Percentiles rank a stretch among this genome's conserved stretches.
Evolutionary conservation across 2,329 filamentous ascomycete species (phyloP).

Genomic region (Claviceps paspali): DNA sequence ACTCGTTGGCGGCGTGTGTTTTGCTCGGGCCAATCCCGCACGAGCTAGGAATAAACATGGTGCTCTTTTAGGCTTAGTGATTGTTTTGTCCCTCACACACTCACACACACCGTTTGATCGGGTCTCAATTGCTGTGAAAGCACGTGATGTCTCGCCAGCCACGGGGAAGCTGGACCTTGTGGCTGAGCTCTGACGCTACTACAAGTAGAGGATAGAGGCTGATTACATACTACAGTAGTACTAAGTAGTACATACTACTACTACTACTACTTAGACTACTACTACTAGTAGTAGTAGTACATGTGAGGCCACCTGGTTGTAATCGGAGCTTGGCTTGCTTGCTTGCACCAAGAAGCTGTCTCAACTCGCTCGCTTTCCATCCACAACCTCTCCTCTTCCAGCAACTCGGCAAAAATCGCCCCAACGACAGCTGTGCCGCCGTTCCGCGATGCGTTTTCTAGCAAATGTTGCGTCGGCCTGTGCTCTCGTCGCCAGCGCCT

Average conservation of each 20-base stretch:
- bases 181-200: too few relatives aligned
- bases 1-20: conserved; percentile 11
- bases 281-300: too few relatives aligned
- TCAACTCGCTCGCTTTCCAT: neutral
- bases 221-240: too few relatives aligned
- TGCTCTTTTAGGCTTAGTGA: conserved; percentile 14
- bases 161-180: too few relatives aligned
- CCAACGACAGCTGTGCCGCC: conserved; percentile 4
- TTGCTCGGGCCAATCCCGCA: conserved; percentile 8
- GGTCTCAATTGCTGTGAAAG: too few relatives aligned
- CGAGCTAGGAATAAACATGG: conserved; percentile 15
- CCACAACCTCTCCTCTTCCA: neutral
- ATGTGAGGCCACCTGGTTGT: neutral
- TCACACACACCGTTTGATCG: neutral
- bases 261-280: too few relatives aligned
- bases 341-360: conserved; percentile 2
- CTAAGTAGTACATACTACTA: too few relatives aligned
- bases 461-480: conserved; percentile 46
- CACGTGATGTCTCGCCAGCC: conserved; percentile 3
- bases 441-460: conserved; percentile 51
- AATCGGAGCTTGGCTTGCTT: conserved; percentile 11
- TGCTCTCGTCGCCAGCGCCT: conserved; percentile 42
- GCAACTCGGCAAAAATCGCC: conserved; percentile 7
- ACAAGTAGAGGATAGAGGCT: too few relatives aligned
- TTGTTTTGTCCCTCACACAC: neutral